phyloP scores from a whole-genome alignment of 2,329 filamentous ascomycete genomes.

The Ophiostoma perfectum region DNA sequence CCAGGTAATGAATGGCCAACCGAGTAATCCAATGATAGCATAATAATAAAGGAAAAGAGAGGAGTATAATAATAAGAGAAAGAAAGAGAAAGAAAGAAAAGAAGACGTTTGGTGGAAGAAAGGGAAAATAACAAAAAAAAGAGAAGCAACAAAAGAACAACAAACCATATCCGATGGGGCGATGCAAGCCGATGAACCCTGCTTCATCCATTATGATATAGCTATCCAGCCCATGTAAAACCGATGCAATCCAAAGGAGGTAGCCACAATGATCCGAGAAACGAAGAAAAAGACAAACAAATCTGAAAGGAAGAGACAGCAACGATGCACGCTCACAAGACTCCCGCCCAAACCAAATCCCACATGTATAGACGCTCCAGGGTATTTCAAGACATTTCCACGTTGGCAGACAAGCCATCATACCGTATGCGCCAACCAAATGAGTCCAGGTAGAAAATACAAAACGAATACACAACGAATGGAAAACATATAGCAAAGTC shows the following conservation, averaged over 20 bases:
- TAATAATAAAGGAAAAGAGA: neutral
- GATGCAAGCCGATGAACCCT: neutral
- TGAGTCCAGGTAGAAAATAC: neutral
- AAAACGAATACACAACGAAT: neutral
- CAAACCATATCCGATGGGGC: neutral
- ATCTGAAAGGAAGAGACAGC: neutral
- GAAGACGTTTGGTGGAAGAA: neutral
- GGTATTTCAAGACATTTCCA: conserved; percentile 14
- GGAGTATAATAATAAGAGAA: too few species aligned
- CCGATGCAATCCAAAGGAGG: conserved; percentile 4
- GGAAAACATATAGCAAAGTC: neutral
- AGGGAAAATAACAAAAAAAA: neutral
- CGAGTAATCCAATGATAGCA: neutral
- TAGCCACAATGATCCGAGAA: neutral
- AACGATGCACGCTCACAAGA: neutral
- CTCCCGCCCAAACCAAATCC: conserved; percentile 11
- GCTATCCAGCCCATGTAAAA: conserved; percentile 3
- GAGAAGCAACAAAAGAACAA: neutral
- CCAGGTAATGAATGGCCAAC: neutral
- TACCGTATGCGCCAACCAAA: conserved; percentile 14
- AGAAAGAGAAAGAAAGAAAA: neutral
- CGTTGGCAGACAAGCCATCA: conserved; percentile 14
- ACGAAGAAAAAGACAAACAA: neutral
- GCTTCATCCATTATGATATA: conserved; percentile 12
- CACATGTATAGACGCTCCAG: conserved; percentile 9